A percentile compares a stretch with the other conserved stretches of the same genome.
Evolutionary conservation across 768 basidiomycete genomes (phyloP).

Genomic region (Kwoniella pini): DNA sequence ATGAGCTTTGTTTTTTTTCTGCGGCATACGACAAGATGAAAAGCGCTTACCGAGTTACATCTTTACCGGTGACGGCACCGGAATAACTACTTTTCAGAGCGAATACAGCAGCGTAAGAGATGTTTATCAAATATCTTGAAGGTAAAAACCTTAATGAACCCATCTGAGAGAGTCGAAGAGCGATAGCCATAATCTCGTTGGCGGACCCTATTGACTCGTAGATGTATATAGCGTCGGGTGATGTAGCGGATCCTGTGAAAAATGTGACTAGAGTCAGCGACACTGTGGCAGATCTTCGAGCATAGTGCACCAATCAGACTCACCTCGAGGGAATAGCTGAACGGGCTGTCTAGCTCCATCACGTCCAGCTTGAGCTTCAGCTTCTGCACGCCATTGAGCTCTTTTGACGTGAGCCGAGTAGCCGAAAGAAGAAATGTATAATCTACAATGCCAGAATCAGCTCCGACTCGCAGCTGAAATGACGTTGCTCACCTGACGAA

Average conservation of each 20-base stretch:
- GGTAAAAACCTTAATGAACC: conserved; percentile 44
- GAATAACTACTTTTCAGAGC: conserved; percentile 49
- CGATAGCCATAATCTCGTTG: conserved; percentile 43
- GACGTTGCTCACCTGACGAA: conserved; percentile 28
- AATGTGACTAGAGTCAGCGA: no score
- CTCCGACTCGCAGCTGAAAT: no score
- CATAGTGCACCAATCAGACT: no score
- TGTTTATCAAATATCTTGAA: conserved; percentile 48
- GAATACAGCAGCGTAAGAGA: conserved; percentile 50
- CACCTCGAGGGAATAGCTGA: conserved; percentile 48
- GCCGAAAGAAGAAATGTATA: conserved; percentile 42
- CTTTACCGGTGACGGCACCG: conserved; percentile 41
- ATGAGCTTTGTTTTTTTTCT: conserved; percentile 8
- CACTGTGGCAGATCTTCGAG: no score
- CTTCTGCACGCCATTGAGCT: conserved; percentile 37
- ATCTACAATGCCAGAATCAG: neutral
- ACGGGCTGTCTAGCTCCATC: conserved; percentile 17
- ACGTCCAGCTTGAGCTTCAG: conserved; percentile 15
- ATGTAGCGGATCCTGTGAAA: conserved; percentile 34
- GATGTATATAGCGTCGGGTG: conserved; percentile 46
- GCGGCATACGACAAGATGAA: neutral
- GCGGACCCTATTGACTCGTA: conserved; percentile 52
- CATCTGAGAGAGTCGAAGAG: conserved; percentile 39
- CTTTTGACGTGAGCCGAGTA: conserved; percentile 46
- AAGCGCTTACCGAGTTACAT: conserved; percentile 36